Percentiles rank a stretch among this genome's conserved stretches.
Evolutionary conservation across 164 flowering plant genomes (phyloP).

Genomic region (Protea cynaroides): DNA sequence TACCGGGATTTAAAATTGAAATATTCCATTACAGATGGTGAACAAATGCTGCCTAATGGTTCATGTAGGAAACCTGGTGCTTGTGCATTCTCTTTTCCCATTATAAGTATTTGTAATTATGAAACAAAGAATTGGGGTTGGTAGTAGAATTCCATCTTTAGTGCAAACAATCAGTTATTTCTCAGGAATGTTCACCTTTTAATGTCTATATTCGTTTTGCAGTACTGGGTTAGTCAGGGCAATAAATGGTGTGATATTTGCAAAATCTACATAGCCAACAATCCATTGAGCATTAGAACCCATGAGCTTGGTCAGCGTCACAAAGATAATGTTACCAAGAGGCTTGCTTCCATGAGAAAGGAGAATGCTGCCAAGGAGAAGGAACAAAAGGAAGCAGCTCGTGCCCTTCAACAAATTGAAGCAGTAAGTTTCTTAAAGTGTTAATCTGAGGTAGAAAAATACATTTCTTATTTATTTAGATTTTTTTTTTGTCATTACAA

Average conservation of each 20-base stretch:
- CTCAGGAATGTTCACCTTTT: slow-evolving; percentile 1
- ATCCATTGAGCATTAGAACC: slow-evolving; percentile 79
- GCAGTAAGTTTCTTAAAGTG: slow-evolving; percentile 52
- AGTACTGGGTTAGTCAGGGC: slow-evolving; percentile 98
- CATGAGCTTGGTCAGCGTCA: slow-evolving; percentile 94
- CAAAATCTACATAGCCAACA: slow-evolving; percentile 85
- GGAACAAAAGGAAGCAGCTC: slow-evolving; percentile 65
- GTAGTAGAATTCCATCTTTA: neutral
- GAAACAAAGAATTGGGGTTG: neutral
- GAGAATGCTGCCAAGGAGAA: slow-evolving; percentile 77
- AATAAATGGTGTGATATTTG: slow-evolving; percentile 98
- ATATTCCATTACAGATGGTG: too few relatives aligned
- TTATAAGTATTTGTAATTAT: too few relatives aligned
- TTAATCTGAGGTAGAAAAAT: neutral
- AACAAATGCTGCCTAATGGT: too few relatives aligned
- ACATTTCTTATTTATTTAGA: too few relatives aligned
- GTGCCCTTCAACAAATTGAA: slow-evolving; percentile 81
- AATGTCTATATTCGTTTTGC: slow-evolving; percentile 17
- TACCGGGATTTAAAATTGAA: too few relatives aligned
- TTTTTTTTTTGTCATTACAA: too few relatives aligned
- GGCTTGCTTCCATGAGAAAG: slow-evolving; percentile 65
- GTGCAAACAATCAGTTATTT: neutral
- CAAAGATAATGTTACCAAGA: slow-evolving; percentile 74
- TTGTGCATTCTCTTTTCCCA: too few relatives aligned
- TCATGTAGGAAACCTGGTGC: too few relatives aligned